Percentiles rank a stretch among this genome's conserved stretches.
phyloP scores from a whole-genome alignment of 768 basidiomycete genomes.

The Nevesoporus exiguus region DNA sequence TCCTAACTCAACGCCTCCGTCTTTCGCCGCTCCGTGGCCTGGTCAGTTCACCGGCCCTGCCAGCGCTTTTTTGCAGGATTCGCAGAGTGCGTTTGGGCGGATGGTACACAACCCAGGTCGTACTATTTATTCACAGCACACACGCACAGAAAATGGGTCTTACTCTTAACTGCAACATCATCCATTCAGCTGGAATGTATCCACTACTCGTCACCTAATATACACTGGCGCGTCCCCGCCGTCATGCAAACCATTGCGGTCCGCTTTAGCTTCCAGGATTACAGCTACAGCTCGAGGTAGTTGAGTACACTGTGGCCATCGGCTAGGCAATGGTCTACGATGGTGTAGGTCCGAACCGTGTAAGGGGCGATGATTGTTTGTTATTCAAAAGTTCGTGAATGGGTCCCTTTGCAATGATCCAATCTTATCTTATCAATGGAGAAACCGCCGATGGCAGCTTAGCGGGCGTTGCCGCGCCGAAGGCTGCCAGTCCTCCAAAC shows the following conservation, averaged over 20 bases:
- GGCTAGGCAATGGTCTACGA: background rate
- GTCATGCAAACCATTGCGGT: background rate
- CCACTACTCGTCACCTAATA: constrained; percentile 22
- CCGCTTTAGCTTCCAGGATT: background rate
- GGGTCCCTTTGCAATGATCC: background rate
- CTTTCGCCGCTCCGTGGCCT: constrained; percentile 30
- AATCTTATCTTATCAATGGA: constrained; percentile 18
- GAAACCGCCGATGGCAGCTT: no score
- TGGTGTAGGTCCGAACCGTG: background rate
- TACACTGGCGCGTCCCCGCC: background rate
- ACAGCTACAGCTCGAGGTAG: background rate
- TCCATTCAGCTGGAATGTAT: constrained; percentile 18
- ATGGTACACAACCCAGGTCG: constrained; percentile 50
- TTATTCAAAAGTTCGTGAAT: no score
- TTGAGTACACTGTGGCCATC: background rate
- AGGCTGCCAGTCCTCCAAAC: background rate
- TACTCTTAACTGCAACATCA: constrained; percentile 20
- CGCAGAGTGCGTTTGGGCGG: constrained; percentile 39
- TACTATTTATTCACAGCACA: constrained; percentile 59
- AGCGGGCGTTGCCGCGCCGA: no score
- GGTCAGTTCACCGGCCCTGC: constrained; percentile 47
- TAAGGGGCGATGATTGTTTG: background rate
- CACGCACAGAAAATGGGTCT: constrained; percentile 34
- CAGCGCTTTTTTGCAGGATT: constrained; percentile 47
- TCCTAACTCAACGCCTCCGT: constrained; percentile 17